A percentile compares a stretch with the other conserved stretches of the same genome.
phyloP scores from a whole-genome alignment of 345 rosid species.

The Melaleuca quinquenervia region DNA sequence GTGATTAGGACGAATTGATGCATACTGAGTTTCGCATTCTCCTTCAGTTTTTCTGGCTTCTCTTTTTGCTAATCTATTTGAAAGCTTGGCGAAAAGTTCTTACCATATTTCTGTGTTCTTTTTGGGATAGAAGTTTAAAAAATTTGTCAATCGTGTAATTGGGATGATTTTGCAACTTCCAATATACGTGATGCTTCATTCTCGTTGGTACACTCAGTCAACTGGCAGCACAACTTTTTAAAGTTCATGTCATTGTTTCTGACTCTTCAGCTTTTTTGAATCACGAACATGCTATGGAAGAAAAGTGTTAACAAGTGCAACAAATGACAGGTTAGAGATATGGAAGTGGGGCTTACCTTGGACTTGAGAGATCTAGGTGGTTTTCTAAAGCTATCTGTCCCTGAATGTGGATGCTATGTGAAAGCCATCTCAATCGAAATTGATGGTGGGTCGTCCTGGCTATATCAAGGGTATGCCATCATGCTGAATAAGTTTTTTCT shows the following conservation, averaged over 20 bases:
- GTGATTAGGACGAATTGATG: neutral
- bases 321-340: slow-evolving; percentile 41
- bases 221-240: neutral
- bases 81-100: neutral
- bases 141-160: neutral
- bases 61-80: neutral
- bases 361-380: slow-evolving; percentile 32
- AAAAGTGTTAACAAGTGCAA: neutral
- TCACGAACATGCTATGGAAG: neutral
- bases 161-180: neutral
- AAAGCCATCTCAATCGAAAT: slow-evolving; percentile 43
- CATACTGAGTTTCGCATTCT: neutral
- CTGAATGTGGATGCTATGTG: slow-evolving; percentile 36
- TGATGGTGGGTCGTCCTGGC: slow-evolving; percentile 85
- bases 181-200: neutral
- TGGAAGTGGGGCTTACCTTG: slow-evolving; percentile 30
- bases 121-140: neutral
- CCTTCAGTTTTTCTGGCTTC: neutral
- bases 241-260: neutral
- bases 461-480: slow-evolving; percentile 56
- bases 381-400: slow-evolving; percentile 26
- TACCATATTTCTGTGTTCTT: neutral
- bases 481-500: neutral
- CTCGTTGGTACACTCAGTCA: neutral
- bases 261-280: neutral